Base-by-base conservation (phyloP, 257 asterid species). In the Solanum medicagineum region DNA sequence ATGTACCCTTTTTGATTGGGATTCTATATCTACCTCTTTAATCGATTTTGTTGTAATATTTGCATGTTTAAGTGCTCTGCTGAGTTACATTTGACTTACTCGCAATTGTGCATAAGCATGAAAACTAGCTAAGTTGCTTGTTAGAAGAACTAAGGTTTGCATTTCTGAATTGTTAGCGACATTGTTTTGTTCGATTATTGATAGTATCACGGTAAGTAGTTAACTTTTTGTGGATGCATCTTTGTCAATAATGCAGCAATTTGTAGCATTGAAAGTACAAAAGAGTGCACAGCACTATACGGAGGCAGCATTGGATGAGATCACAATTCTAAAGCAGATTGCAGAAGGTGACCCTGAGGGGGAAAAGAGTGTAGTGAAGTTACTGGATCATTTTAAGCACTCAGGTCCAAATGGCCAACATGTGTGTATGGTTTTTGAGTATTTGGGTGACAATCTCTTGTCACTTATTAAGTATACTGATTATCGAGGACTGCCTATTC, bases 401-500 rank as follows among this genome's bases (percentile, higher is more conserved):
- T 93, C 95, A 65, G 99, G 99, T 59, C 98, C 98, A 42, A 96
- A 96, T 24, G 99, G 98, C 17, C 96, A 93, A 85, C 99, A 96
- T 79, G 96, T 96, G 10, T 96, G 98, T 87, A 94, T 96, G 99
- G 98, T 96, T 71, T 93, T 96, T 80, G 99, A 96, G 87, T 94
- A 91, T 85, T 89, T 96, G 85, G 99, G 99, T 19, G 98, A 94
- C 89, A 96, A 93, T 87, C 97, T 96, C 80, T 88, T 94, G 90
- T 91, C 98, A 40, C 91, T 96, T 24, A 93, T 96, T 49, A 96
- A 94, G 90, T 94, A 94, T 88, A 88, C 97, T 0, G 97, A 88
- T 80, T 94, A 96, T 85, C 88, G 89, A 88, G 99, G 98, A 5
- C 1, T 96, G 45, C 97, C 96, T 14, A 90, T 96, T 85, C 91